Conservation (phyloP, 2,329 filamentous ascomycete species). For the Leptographium flavum region DNA sequence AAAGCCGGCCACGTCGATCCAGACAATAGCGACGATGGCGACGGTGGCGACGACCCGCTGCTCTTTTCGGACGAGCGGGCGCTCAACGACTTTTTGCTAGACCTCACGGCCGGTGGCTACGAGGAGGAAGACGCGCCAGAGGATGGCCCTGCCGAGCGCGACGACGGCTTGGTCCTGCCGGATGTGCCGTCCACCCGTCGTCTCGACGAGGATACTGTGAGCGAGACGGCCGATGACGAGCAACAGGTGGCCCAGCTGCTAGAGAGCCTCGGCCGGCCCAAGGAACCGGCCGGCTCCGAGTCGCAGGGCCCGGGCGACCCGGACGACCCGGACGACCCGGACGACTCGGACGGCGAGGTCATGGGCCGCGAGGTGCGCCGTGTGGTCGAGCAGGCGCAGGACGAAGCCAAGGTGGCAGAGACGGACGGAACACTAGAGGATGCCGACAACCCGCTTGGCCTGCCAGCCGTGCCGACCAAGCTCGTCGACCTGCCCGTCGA, state of each 20-base stretch:
- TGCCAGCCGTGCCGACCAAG: constrained; percentile 32
- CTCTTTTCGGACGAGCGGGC: constrained; percentile 36
- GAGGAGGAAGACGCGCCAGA: constrained; percentile 15
- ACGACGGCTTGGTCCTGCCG: constrained; percentile 32
- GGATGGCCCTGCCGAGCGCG: constrained; percentile 12
- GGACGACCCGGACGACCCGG: constrained; percentile 7
- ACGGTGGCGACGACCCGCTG: constrained; percentile 24
- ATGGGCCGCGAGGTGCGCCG: constrained; percentile 30
- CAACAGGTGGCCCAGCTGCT: constrained; percentile 19
- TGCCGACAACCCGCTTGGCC: constrained; percentile 18
- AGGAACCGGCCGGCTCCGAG: too few species aligned
- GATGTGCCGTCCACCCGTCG: constrained; percentile 22
- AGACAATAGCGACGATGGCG: constrained; percentile 13
- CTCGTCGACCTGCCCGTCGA: constrained; percentile 22
- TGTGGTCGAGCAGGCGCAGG: constrained; percentile 29
- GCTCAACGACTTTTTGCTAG: constrained; percentile 35
- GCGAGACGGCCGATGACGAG: constrained; percentile 16
- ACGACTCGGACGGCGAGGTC: constrained; percentile 35
- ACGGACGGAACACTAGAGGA: constrained; percentile 3
- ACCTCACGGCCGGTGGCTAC: constrained; percentile 18
- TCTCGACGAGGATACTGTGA: constrained; percentile 12
- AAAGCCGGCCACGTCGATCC: not conserved
- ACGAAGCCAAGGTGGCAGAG: constrained; percentile 23
- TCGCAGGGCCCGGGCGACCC: not conserved
- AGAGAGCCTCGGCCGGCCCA: constrained; percentile 15